Conservation (phyloP, 352 stramenopile species). For the Phytopythium litorale region DNA sequence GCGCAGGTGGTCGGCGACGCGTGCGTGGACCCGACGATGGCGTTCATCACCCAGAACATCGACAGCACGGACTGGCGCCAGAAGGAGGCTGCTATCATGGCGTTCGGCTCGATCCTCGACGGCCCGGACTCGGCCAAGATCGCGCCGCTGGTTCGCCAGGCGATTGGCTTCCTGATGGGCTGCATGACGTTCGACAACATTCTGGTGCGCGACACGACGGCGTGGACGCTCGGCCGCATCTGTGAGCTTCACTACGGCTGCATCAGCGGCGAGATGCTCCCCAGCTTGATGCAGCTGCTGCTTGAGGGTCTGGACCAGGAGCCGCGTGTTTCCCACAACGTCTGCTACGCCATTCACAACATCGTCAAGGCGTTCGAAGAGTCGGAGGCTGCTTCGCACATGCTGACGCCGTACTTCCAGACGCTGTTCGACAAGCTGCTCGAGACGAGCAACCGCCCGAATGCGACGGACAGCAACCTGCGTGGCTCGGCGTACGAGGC, state of each 20-base stretch:
- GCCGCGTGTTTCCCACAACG: constrained; percentile 91
- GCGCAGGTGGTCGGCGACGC: constrained; percentile 90
- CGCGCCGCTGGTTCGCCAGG: constrained; percentile 88
- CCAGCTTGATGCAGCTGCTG: constrained; percentile 84
- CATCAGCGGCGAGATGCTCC: constrained; percentile 90
- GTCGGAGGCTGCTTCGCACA: constrained; percentile 62
- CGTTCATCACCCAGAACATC: constrained; percentile 95
- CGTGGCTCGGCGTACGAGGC: constrained; percentile 91
- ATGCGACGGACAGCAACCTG: constrained; percentile 90
- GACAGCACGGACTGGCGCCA: constrained; percentile 92
- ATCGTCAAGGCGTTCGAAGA: constrained; percentile 93
- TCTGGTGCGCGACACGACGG: constrained; percentile 95
- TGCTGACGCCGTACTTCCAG: constrained; percentile 91
- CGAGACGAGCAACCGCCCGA: constrained; percentile 83
- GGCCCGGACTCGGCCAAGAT: constrained; percentile 91
- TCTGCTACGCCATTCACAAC: constrained; percentile 97
- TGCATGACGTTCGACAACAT: constrained; percentile 90
- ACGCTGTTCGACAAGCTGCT: constrained; percentile 92
- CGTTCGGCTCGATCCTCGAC: constrained; percentile 95
- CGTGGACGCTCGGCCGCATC: constrained; percentile 95
- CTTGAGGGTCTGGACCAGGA: constrained; percentile 82
- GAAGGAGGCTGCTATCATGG: constrained; percentile 96
- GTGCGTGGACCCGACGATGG: constrained; percentile 90
- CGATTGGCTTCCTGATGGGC: constrained; percentile 91
- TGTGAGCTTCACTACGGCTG: constrained; percentile 92